These are phyloP conservation scores for Mucor ambiguus DNA, from an alignment of 371 early-diverging fungal species.

Conservation along the genomic window DNA sequence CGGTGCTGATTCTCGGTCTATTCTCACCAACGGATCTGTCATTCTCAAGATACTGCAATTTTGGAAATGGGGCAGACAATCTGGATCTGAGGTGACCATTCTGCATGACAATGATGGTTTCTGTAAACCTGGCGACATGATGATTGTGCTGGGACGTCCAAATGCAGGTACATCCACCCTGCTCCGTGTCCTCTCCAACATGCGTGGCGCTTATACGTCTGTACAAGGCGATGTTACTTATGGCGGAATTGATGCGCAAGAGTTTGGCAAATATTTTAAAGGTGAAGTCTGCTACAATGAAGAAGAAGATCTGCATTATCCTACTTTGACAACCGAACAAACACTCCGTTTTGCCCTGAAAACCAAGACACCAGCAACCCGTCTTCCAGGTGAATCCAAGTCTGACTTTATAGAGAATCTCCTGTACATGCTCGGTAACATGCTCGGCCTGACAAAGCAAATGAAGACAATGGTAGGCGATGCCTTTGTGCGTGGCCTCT, in stretches of 20 bases:
- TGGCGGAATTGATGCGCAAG: constrained; percentile 62
- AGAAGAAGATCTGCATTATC: constrained; percentile 76
- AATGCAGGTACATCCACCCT: constrained; percentile 75
- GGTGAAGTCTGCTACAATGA: constrained; percentile 70
- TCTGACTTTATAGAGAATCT: constrained; percentile 50
- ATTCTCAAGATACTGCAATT: constrained; percentile 19
- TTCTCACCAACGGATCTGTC: constrained; percentile 32
- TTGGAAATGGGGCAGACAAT: constrained; percentile 29
- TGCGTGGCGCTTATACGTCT: constrained; percentile 58
- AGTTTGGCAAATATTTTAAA: constrained; percentile 56
- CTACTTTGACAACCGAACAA: constrained; percentile 69
- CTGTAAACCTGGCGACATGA: constrained; percentile 70
- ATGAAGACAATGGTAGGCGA: constrained; percentile 84
- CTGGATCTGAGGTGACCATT: constrained; percentile 34
- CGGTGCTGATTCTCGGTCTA: constrained; percentile 43
- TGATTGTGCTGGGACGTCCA: constrained; percentile 72
- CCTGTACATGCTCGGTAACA: constrained; percentile 62
- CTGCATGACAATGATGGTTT: constrained; percentile 60
- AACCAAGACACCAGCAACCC: constrained; percentile 65
- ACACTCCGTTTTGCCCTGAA: constrained; percentile 68
- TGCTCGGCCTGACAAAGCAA: constrained; percentile 76
- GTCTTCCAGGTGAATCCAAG: constrained; percentile 49
- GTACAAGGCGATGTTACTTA: constrained; percentile 60
- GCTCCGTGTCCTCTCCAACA: constrained; percentile 66
- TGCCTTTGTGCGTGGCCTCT: constrained; percentile 81